Percentiles rank a stretch among this genome's conserved stretches.
phyloP scores from a whole-genome alignment of 768 basidiomycete genomes.

The Psilocybe azurescens region DNA sequence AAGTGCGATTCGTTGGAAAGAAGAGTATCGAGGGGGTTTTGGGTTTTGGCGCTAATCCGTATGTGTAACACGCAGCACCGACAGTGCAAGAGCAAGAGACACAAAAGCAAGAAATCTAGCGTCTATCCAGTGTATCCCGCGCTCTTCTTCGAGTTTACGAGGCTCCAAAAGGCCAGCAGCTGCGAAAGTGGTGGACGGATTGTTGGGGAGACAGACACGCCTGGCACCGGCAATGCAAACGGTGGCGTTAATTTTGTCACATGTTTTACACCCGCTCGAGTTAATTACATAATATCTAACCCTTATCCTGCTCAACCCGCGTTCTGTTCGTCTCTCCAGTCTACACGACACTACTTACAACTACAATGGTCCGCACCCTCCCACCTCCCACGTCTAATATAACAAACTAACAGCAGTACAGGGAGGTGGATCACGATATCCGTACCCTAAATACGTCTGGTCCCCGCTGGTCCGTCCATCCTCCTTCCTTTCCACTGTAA shows the following conservation, averaged over 20 bases:
- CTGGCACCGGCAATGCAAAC: not conserved
- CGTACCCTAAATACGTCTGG: conserved; percentile 95
- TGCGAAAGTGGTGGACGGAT: not conserved
- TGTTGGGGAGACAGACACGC: not conserved
- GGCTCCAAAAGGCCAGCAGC: not conserved
- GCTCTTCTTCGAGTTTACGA: too few species aligned
- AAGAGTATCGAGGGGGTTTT: too few species aligned
- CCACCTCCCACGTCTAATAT: not conserved
- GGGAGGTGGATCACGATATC: conserved; percentile 89
- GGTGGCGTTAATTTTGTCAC: not conserved
- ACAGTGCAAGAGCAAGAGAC: too few species aligned
- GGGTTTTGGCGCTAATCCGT: too few species aligned
- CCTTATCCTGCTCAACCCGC: not conserved
- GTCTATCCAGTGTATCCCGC: not conserved
- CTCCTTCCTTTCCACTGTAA: not conserved
- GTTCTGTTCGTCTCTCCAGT: conserved; percentile 2
- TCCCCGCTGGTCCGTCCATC: conserved; percentile 70
- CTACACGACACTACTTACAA: not conserved
- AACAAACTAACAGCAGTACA: conserved; percentile 25
- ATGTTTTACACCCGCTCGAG: not conserved
- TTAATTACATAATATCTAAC: conserved; percentile 1
- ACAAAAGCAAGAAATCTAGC: too few species aligned
- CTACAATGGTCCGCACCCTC: conserved; percentile 21
- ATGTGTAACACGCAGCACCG: too few species aligned
- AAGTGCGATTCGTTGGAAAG: too few species aligned